These are phyloP conservation scores for Ustilago xerochloae DNA, from an alignment of 1,284 basidiomycete genomes.

Conservation along the genomic window DNA sequence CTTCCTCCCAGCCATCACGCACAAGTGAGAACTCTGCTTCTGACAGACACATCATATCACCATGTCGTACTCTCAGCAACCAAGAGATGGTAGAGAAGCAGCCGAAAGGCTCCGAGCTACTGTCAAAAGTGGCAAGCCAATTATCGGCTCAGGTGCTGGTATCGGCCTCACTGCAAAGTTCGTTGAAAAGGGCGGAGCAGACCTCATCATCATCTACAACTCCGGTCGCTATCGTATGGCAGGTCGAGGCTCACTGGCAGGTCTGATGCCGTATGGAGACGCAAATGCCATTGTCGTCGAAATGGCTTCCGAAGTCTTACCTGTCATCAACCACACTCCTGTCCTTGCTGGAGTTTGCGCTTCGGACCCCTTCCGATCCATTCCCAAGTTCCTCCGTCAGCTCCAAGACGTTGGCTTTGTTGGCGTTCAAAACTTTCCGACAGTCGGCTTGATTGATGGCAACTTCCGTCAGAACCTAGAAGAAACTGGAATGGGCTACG, in stretches of 20 bases:
- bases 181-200: slow-evolving; percentile 45
- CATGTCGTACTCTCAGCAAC: slow-evolving; percentile 30
- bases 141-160: slow-evolving; percentile 48
- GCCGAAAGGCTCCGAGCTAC: slow-evolving; percentile 26
- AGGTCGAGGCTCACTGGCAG: slow-evolving; percentile 39
- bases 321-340: slow-evolving; percentile 41
- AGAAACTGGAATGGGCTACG: slow-evolving; percentile 50
- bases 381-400: slow-evolving; percentile 47
- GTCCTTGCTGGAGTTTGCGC: slow-evolving; percentile 46
- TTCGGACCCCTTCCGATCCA: slow-evolving; percentile 43
- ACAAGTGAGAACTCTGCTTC: background rate
- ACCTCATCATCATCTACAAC: slow-evolving; percentile 48
- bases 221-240: slow-evolving; percentile 48
- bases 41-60: background rate
- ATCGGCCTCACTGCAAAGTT: slow-evolving; percentile 47
- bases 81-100: slow-evolving; percentile 39
- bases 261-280: slow-evolving; percentile 50
- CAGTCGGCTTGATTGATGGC: slow-evolving; percentile 47
- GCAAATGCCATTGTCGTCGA: slow-evolving; percentile 47
- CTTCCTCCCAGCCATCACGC: background rate
- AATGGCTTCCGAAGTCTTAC: slow-evolving; percentile 43
- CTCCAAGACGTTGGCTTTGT: slow-evolving; percentile 41
- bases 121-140: slow-evolving; percentile 30
- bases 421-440: slow-evolving; percentile 50
- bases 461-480: slow-evolving; percentile 47